Percentiles rank a stretch among this genome's conserved stretches.
Evolutionary conservation across 1,139 yeast species (phyloP).

Genomic region (Zygoascus sp.): DNA sequence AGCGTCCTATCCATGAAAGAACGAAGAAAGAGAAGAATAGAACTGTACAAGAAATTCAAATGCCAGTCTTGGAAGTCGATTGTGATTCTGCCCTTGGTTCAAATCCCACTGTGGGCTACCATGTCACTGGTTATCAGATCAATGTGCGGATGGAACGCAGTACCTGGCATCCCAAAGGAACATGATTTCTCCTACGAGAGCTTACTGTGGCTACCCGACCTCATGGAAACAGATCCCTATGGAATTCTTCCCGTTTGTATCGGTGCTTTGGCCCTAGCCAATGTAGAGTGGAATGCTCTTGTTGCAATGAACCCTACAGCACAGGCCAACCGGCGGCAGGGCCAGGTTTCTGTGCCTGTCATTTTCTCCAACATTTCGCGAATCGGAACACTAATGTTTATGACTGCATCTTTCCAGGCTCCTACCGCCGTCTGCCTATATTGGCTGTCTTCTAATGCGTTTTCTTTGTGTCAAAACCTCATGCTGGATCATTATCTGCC

Average conservation of each 20-base stretch:
- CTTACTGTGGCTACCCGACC: constrained; percentile 54
- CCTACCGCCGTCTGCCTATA: constrained; percentile 75
- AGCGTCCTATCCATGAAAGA: constrained; percentile 70
- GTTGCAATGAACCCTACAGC: constrained; percentile 46
- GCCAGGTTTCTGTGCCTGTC: constrained; percentile 53
- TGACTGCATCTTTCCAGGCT: constrained; percentile 82
- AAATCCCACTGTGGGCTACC: constrained; percentile 83
- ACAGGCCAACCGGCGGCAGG: constrained; percentile 36
- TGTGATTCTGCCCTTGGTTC: constrained; percentile 63
- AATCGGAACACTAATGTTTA: constrained; percentile 69
- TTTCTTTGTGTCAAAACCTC: constrained; percentile 69
- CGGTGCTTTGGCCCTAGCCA: constrained; percentile 66
- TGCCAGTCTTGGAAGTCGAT: constrained; percentile 81
- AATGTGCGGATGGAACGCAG: constrained; percentile 62
- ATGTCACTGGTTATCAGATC: constrained; percentile 72
- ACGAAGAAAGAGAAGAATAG: constrained; percentile 65
- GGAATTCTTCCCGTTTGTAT: constrained; percentile 64
- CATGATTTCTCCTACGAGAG: constrained; percentile 53
- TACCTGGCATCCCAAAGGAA: constrained; percentile 47
- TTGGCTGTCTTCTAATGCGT: constrained; percentile 82
- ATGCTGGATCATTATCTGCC: constrained; percentile 68
- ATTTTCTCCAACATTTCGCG: constrained; percentile 64
- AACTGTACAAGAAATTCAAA: constrained; percentile 56
- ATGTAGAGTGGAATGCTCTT: constrained; percentile 72
- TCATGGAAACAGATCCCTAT: constrained; percentile 58